Evolutionary conservation across 768 basidiomycete genomes (phyloP).

Genomic region (Pulveroboletus sp.): DNA sequence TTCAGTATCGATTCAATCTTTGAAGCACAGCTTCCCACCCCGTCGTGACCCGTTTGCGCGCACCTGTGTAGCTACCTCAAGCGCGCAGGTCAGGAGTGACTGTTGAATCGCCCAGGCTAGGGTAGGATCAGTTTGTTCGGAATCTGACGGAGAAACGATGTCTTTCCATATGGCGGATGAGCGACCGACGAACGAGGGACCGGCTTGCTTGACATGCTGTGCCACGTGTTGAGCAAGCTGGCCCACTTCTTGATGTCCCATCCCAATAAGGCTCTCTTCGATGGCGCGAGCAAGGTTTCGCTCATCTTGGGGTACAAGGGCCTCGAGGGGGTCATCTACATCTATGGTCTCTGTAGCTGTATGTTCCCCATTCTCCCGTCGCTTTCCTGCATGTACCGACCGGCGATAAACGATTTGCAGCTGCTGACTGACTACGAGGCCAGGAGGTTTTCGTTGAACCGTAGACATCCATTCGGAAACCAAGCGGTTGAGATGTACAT

Average conservation of each 20-base stretch:
- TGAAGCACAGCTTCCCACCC: constrained; percentile 10
- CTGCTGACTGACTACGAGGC: constrained; percentile 31
- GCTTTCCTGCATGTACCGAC: constrained; percentile 4
- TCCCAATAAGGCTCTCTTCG: constrained; percentile 40
- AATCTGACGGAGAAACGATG: constrained; percentile 3
- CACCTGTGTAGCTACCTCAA: neutral
- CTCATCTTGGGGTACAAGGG: constrained; percentile 34
- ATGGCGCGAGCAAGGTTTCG: constrained; percentile 44
- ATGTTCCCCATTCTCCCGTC: neutral
- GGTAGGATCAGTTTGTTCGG: constrained; percentile 13
- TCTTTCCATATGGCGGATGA: constrained; percentile 8
- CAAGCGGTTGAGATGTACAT: constrained; percentile 32
- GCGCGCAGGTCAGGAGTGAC: constrained; percentile 19
- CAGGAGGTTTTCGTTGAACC: constrained; percentile 18
- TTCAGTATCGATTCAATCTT: constrained; percentile 1
- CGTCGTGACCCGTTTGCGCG: neutral
- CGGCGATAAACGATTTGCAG: constrained; percentile 42
- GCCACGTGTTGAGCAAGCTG: constrained; percentile 6
- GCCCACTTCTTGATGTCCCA: constrained; percentile 3
- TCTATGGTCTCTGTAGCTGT: constrained; percentile 2
- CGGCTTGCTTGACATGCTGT: constrained; percentile 5
- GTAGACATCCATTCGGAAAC: constrained; percentile 30
- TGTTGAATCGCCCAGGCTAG: constrained; percentile 32
- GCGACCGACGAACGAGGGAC: constrained; percentile 1
- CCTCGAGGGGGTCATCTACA: constrained; percentile 11